A percentile compares a stretch with the other conserved stretches of the same genome.
phyloP scores from a whole-genome alignment of 805 yeast species.

The Kodamaea hsintzibuensis region DNA sequence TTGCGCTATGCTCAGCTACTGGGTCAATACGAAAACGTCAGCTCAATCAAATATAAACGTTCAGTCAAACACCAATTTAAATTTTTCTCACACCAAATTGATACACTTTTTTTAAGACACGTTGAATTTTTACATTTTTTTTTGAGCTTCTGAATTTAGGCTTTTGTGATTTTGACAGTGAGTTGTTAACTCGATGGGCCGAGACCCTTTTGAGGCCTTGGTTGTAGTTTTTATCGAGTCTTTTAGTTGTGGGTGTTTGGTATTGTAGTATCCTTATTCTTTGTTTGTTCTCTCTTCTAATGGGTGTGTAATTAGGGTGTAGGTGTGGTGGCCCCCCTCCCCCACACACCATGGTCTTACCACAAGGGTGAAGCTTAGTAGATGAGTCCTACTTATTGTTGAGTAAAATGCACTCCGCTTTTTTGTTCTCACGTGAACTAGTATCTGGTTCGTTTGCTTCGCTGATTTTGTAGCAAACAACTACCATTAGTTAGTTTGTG shows the following conservation, averaged over 20 bases:
- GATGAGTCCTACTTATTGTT: not conserved
- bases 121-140: conserved; percentile 6
- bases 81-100: not conserved
- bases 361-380: not conserved
- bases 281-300: not conserved
- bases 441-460: not conserved
- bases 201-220: not conserved
- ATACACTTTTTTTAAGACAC: not conserved
- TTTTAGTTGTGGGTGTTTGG: not conserved
- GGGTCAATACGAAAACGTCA: not conserved
- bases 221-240: not conserved
- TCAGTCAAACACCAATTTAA: not conserved
- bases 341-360: not conserved
- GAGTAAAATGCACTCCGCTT: not conserved
- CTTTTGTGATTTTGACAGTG: not conserved
- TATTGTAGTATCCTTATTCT: no score
- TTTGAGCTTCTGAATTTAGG: not conserved
- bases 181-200: not conserved
- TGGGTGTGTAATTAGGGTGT: not conserved
- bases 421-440: not conserved
- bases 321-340: no score
- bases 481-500: not conserved
- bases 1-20: not conserved
- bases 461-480: not conserved
- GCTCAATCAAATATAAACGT: not conserved